Evolutionary conservation across 2,329 filamentous ascomycete species (phyloP), one percentile per base, ranked within the genome.

Genomic region (Fusarium tupiense): DNA sequence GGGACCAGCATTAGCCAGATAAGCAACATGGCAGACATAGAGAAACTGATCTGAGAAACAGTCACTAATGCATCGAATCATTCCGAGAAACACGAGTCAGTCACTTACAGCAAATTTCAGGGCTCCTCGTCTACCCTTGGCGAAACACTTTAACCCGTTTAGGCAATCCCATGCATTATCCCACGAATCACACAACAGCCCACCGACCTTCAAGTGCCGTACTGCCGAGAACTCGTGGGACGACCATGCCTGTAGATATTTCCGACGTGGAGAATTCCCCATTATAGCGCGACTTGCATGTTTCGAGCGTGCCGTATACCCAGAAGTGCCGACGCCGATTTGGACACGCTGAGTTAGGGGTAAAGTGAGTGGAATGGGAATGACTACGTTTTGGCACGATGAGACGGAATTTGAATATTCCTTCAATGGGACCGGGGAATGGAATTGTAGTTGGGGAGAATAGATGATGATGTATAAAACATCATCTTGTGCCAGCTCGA

Each of bases 401-500:
- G 19, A 38, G n/a, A 37, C 24, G 50, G 33, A 38, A 22, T 54
- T 38, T 5, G 50, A 54, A 54, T 54, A 38, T 54, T 38, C 50
- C 50, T 54, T 38, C 33, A 37, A 37, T 53, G 9, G 17, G 33
- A 4, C 8, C 2, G 0, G 2, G n/a, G 19, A 26, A 3, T 12
- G 8, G 0, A 3, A 6, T 53, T 53, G 50, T 6, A 3, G 9
- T 38, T 17, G 9, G 7, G 2, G 6, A 20, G 7, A 8, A 24
- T 26, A 17, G 13, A 8, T 8, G 17, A 20, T 37, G 6, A 22
- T 22, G 0, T 38, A 54, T 54, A 54, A 22, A 54, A 16, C n/a
- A 26, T 38, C 33, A 54, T 17, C 6, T 20, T 17, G 1, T 26
- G 19, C n/a, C n/a, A 12, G 2, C 13, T 17, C 2, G 10, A 54